Evolutionary conservation across 2,329 filamentous ascomycete species (phyloP), one percentile per base, ranked within the genome.

Genomic region (Zymoseptoria passerinii): DNA sequence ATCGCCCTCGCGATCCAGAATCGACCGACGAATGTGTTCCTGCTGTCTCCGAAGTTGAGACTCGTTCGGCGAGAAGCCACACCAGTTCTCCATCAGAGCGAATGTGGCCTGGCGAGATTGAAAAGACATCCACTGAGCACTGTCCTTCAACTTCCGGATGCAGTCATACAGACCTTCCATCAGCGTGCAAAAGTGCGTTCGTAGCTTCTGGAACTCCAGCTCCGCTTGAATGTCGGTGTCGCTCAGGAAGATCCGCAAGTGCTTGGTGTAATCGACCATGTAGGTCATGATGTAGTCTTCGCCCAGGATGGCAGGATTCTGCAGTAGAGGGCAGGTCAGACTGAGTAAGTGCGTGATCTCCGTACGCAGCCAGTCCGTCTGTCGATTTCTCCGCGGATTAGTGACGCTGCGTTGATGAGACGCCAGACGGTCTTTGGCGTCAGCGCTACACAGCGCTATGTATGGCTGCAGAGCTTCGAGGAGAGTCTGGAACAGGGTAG

Each of bases 61-160:
- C 70, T 95, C 90, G 63, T 96, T 96, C 0, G 92, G 90, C 7
- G 92, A 96, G 72, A 95, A 96, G 2, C 94, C 94, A 71, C 94
- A 99, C 95, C 95, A 99, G 64, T 97, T 92, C 74, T 99, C 94
- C 92, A 99, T 97, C 52, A 99, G 77, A 0, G 92, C 87, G 70
- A 99, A 99, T 0, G 92, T 89, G 4, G 94, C 96, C 71, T 96
- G 96, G 48, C 95, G 82, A 10, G 92, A 90, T 72, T 99, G 94
- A 69, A 99, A 99, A 0, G 94, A 92, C 84, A 99, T 94, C 92
- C 94, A 99, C 29, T 90, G 83, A 4, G 90, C 87, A 1, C 91
- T 88, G 60, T 96, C 90, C 61, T 85, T 86, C 0, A 90, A 90
- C 54, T 86, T 83, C 66, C 92, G 94, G 66, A 96, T 90, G 5